Percentiles rank a stretch among this genome's conserved stretches.
These are phyloP conservation scores for Chlamydomonas sp. DNA, from an alignment of 139 green algal species.

Conservation along the genomic window DNA sequence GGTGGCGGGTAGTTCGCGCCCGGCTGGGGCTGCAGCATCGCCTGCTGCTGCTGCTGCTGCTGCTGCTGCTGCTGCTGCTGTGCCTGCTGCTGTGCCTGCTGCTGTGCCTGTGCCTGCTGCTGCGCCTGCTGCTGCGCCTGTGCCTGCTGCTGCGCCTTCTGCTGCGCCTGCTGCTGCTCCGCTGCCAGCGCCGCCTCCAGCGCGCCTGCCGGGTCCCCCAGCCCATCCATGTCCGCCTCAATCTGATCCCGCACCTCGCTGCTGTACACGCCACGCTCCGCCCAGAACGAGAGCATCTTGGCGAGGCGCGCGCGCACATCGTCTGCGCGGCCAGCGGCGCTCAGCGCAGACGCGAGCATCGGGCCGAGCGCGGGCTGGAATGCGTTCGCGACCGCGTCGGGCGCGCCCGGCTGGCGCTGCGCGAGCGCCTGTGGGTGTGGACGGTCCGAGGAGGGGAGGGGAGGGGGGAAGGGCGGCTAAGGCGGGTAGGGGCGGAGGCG, in stretches of 20 bases:
- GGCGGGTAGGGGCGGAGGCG: no score
- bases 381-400: slow-evolving; percentile 23
- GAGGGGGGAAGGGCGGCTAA: no score
- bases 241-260: neutral
- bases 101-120: no score
- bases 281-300: slow-evolving; percentile 39
- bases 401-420: neutral
- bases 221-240: neutral
- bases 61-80: no score
- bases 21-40: neutral
- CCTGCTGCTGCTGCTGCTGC: no score
- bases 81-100: no score
- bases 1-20: slow-evolving; percentile 2
- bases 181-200: slow-evolving; percentile 5
- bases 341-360: slow-evolving; percentile 23
- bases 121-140: no score
- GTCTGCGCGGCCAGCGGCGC: neutral
- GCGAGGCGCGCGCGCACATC: slow-evolving; percentile 15
- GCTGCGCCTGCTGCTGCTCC: no score
- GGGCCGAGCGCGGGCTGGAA: slow-evolving; percentile 26
- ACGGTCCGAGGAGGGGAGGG: no score
- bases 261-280: slow-evolving; percentile 21
- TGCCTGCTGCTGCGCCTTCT: no score
- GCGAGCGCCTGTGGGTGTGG: no score
- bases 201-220: neutral